Evolutionary conservation across 192 early-diverging fungal species (phyloP), one percentile per base, ranked within the genome.

Genomic region (Entomortierella chlamydospora): DNA sequence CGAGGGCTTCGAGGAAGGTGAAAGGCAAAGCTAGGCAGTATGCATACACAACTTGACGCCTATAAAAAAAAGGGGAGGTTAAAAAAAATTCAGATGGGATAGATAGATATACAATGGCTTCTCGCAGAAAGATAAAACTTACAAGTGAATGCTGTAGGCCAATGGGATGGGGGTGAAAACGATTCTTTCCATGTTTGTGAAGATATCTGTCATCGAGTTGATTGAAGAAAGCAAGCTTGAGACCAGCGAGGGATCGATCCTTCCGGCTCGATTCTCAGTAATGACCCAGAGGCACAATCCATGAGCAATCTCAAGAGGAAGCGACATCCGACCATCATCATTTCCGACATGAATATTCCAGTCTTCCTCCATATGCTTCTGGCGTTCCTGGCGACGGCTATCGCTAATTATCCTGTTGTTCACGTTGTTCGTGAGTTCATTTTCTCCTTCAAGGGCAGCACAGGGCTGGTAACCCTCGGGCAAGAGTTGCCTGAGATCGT

Each of bases 121-220:
- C n/a, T n/a, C n/a, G n/a, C n/a, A n/a, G n/a, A 25, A 33, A 57
- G 13, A 45, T 45, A 31, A 58, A 52, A 42, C 82, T 82, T 84
- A 85, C 87, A 93, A 72, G 79, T 91, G 90, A 77, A 93, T 87
- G 26, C 80, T 84, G 78, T 92, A 92, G 41, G 90, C 91, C 55
- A 86, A 65, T 11, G 92, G 92, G 29, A 94, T 89, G 30, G 92
- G 92, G 0, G 90, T 90, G 51, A 81, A 82, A 13, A 86, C 77
- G 77, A 94, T 92, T 43, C 92, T 85, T 61, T 94, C 91, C 70
- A 94, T 86, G 60, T 81, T 81, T 47, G 90, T 86, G 47, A 94
- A 81, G 22, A 73, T 81, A 31, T 93, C 89, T 0, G 84, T 76
- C 62, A 93, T 74, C 1, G 60, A 64, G 76, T 89, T 86, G 50